A percentile compares a stretch with the other conserved stretches of the same genome.
phyloP scores from a whole-genome alignment of 208 protist genomes.

The Acanthamoeba divionensis region DNA sequence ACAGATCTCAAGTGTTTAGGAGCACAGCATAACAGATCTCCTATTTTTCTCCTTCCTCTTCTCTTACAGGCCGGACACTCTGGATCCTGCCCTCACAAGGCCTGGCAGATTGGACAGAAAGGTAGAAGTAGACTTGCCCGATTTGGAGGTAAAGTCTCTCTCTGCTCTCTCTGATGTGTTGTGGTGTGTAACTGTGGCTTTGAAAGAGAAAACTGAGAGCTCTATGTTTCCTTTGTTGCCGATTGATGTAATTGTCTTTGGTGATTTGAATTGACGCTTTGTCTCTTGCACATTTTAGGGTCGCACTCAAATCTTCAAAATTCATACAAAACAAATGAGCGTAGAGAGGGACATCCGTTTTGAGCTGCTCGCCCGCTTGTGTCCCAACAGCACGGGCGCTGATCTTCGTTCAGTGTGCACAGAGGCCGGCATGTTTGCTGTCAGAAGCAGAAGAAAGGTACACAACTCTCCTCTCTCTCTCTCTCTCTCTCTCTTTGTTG shows the following conservation, averaged over 20 bases:
- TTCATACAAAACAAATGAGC: conserved; percentile 97
- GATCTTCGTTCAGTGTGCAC: conserved; percentile 98
- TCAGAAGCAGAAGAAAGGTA: conserved; percentile 80
- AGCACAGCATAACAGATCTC: not conserved
- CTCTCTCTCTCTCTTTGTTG: not conserved
- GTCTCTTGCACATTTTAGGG: conserved; percentile 76
- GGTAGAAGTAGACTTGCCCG: conserved; percentile 97
- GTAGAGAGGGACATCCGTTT: conserved; percentile 97
- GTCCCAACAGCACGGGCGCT: conserved; percentile 97
- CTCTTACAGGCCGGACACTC: conserved; percentile 93
- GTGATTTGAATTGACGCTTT: conserved; percentile 49
- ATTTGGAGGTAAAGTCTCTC: conserved; percentile 86
- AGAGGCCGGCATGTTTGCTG: conserved; percentile 99
- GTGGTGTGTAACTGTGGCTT: too few relatives aligned
- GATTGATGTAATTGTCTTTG: conserved; percentile 2
- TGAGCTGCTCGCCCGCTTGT: conserved; percentile 97
- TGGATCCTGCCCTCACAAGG: conserved; percentile 98
- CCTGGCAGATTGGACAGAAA: conserved; percentile 99
- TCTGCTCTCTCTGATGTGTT: not conserved
- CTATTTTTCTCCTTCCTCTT: not conserved
- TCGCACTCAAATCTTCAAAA: conserved; percentile 96
- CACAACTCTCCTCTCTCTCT: not conserved
- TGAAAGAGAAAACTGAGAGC: too few relatives aligned
- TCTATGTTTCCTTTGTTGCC: not conserved
- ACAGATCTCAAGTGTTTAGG: not conserved